Conservation (phyloP, 2,329 filamentous ascomycete species). For the Cytospora piceicola region DNA sequence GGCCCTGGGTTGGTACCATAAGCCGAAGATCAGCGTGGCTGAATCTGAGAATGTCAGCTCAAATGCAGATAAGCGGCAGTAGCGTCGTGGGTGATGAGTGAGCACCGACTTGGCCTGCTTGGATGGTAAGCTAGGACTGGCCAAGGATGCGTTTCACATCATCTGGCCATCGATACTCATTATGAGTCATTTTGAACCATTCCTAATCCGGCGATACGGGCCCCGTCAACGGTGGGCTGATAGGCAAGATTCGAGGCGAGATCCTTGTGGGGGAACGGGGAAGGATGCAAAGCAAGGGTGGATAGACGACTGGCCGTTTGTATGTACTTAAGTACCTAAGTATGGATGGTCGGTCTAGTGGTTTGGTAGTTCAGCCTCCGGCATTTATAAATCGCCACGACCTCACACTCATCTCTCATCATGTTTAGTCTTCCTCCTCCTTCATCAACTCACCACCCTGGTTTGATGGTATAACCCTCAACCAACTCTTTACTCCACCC, state of each 20-base stretch:
- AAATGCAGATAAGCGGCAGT: slow-evolving; percentile 9
- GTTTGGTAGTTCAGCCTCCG: background rate
- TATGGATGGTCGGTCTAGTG: background rate
- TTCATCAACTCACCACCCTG: slow-evolving; percentile 2
- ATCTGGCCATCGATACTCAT: slow-evolving; percentile 12
- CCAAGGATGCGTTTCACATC: slow-evolving; percentile 7
- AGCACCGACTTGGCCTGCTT: too few species aligned
- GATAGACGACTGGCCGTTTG: background rate
- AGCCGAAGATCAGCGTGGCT: background rate
- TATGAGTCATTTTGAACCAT: slow-evolving; percentile 25
- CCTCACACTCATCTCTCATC: background rate
- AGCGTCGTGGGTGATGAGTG: background rate
- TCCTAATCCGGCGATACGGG: slow-evolving; percentile 7
- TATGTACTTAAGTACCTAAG: too few species aligned
- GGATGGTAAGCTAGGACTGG: slow-evolving; percentile 4
- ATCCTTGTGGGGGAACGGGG: background rate
- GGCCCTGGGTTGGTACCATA: background rate
- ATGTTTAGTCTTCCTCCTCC: background rate
- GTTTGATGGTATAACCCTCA: slow-evolving; percentile 23
- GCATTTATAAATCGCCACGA: slow-evolving; percentile 13
- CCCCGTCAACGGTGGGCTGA: background rate
- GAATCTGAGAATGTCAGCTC: background rate
- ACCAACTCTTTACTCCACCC: background rate
- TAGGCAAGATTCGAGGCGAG: background rate
- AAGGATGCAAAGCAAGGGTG: background rate